Evolutionary conservation across 306 rosid species (phyloP), one percentile per base, ranked within the genome.

Genomic region (Quercus engelmannii): DNA sequence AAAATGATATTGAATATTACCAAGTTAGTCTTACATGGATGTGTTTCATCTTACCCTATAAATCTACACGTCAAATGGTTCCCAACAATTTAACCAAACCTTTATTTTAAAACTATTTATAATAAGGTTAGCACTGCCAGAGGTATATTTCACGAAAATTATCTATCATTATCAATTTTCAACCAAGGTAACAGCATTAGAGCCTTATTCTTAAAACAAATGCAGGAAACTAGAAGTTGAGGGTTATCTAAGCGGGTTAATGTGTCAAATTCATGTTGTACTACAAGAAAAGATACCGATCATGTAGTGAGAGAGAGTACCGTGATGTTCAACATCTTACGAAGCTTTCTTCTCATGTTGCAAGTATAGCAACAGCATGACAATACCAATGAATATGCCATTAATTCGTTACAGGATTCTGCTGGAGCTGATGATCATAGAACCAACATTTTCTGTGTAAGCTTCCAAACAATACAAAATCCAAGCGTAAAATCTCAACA

Each of bases 341-440:
- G 96, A 71, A 96, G 98, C 80, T 93, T 93, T 84, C 99, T 93
- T 87, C 99, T 89, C 51, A 91, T 70, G 65, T 96, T 90, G 85
- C 99, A 91, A 17, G 99, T 96, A 71, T 96, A 93, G 88, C 99
- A 96, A 86, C 98, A 96, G 81, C 98, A 96, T 15, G 98, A 93
- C 84, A 93, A 71, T 62, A 96, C 76, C 84, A 96, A 84, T 1
- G 99, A 88, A 90, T 96, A 96, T 25, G 97, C 99, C 98, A 96
- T 91, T 89, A 93, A 83, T 43, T 96, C 98, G 63, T 93, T 96
- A 75, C 97, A 96, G 62, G 96, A 97, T 80, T 95, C 98, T 51
- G 79, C 90, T 5, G 97, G 81, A 78, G 99, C 97, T 92, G 94
- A 69, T 82, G 80, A 83, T 5, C 14, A 64, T 13, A 33, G 46